Conservation (phyloP, 257 asterid species). For the Cruciata laevipes region DNA sequence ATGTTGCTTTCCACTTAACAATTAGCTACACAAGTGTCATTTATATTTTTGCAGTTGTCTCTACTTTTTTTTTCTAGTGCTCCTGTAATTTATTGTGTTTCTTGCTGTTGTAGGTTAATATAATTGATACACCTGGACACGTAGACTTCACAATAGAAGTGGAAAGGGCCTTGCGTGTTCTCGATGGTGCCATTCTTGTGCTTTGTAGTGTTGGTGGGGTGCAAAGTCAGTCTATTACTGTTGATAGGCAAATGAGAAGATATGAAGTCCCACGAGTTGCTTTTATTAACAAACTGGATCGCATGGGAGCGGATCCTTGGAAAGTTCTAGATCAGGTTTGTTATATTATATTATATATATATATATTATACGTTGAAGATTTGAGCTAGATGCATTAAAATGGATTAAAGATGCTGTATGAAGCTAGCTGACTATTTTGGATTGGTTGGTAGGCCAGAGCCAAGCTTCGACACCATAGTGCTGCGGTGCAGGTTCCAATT, state of each 20-base stretch:
- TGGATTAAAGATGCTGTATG: neutral
- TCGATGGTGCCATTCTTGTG: conserved; percentile 96
- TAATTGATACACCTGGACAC: conserved; percentile 97
- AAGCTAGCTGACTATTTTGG: conserved; percentile 1
- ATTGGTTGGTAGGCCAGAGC: conserved; percentile 58
- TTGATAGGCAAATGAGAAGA: conserved; percentile 98
- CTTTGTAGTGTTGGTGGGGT: conserved; percentile 99
- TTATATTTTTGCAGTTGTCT: neutral
- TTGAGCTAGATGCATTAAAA: neutral
- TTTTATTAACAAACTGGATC: conserved; percentile 89
- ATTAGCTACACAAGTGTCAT: too few species aligned
- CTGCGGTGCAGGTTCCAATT: conserved; percentile 93
- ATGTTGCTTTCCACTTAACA: too few species aligned
- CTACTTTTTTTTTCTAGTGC: neutral
- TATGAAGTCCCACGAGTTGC: conserved; percentile 96
- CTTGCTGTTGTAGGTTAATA: conserved; percentile 61
- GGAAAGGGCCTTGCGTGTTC: conserved; percentile 97
- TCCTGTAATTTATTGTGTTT: neutral
- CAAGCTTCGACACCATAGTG: conserved; percentile 95
- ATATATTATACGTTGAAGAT: neutral
- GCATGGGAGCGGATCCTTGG: conserved; percentile 99
- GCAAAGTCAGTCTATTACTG: conserved; percentile 97
- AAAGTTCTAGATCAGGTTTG: conserved; percentile 90
- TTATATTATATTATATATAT: too few species aligned
- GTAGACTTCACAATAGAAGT: conserved; percentile 98